Base-by-base conservation (phyloP, 2,329 filamentous ascomycete genomes). In the Aspergillus amoenus region DNA sequence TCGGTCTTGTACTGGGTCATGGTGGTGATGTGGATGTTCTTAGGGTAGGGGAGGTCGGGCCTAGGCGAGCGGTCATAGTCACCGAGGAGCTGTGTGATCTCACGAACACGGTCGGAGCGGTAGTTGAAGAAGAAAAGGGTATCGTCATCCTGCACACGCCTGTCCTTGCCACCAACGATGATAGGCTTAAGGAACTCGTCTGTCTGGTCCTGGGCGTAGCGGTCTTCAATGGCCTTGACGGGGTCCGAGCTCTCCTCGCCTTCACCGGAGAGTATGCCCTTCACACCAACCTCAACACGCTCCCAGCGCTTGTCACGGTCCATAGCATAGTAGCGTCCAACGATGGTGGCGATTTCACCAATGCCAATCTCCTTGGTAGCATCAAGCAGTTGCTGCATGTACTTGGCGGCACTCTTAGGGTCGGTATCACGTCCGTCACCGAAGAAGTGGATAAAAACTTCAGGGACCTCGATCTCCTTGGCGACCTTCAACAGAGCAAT, bases 71-170 rank as follows among this genome's bases (percentile, higher is more conserved):
- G 90, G 81, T 99, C 94, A 72, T 93, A 88, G 74, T 90, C 90
- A 67, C 94, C 94, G 55, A 99, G 82, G 44, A 99, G 84, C 79
- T 97, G 94, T 49, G 92, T 96, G 74, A 99, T 89, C 78, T 99
- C 94, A 68, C 94, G 90, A 52, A 93, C 93, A 75, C 94, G 93
- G 76, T 99, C 94, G 57, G 94, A 97, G 71, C 94, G 91, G 84
- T 99, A 99, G 87, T 99, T 99, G 90, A 99, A 99, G 86, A 97
- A 97, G 85, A 97, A 97, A 69, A 97, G 84, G 53, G 91, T 93
- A 73, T 99, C 94, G 65, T 89, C 84, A 72, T 97, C 92, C 81
- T 96, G 87, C 73, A 99, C 88, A 68, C 94, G 89, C 61, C 84
- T 82, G 70, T 96, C 90, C 67, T 91, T 85, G 67, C 93, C 94